Evolutionary conservation across 2,329 filamentous ascomycete genomes (phyloP).

Genomic region (Arthrobotrys megalospora): DNA sequence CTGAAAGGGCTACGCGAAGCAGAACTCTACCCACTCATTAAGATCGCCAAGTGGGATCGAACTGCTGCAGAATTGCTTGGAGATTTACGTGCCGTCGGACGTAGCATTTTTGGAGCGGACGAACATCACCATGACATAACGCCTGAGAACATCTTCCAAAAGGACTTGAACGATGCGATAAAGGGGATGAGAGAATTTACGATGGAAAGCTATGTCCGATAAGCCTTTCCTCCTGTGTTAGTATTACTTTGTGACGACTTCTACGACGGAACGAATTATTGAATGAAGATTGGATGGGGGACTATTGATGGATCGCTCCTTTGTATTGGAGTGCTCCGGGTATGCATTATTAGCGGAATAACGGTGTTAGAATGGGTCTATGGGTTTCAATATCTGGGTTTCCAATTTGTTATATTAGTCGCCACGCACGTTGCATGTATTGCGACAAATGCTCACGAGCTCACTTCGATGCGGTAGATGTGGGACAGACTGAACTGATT

Average conservation of each 20-base stretch:
- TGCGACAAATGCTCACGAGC: too few species aligned
- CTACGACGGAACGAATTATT: constrained; percentile 35
- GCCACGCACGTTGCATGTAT: not conserved
- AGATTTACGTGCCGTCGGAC: constrained; percentile 44
- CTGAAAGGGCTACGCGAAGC: constrained; percentile 56
- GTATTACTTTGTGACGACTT: constrained; percentile 8
- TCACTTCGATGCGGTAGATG: not conserved
- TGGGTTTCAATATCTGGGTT: constrained; percentile 6
- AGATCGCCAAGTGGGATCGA: constrained; percentile 56
- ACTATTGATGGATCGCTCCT: not conserved
- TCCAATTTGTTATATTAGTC: not conserved
- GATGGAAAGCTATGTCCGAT: constrained; percentile 54
- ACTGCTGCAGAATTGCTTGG: constrained; percentile 47
- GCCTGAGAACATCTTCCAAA: constrained; percentile 52
- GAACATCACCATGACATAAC: constrained; percentile 58
- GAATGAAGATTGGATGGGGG: not conserved
- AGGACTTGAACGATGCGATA: constrained; percentile 39
- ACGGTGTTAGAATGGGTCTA: constrained; percentile 16
- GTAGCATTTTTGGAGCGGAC: constrained; percentile 58
- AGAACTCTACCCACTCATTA: constrained; percentile 54
- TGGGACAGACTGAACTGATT: not conserved
- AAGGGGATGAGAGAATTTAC: constrained; percentile 56
- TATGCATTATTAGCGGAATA: constrained; percentile 26
- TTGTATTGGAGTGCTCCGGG: not conserved
- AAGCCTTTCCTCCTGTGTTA: not conserved